Conservation (phyloP, 2,329 filamentous ascomycete genomes). For the Trichoderma cornu-damae region DNA sequence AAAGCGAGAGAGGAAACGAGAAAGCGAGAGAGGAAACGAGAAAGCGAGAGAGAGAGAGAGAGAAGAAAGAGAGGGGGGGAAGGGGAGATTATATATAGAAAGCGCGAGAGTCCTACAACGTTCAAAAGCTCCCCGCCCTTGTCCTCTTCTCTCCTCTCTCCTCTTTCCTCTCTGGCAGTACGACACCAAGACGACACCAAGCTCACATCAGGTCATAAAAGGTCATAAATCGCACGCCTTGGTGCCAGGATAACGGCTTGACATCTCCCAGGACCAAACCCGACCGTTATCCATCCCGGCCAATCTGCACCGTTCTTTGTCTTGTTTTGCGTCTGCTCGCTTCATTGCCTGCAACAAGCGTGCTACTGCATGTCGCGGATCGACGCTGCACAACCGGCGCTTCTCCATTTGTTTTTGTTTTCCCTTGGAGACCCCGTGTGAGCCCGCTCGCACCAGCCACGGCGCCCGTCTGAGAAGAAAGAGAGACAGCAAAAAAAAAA, state of each 20-base stretch:
- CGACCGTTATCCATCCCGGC: not conserved
- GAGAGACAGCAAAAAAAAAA: no score
- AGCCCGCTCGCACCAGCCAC: slow-evolving; percentile 14
- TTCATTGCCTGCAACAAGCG: slow-evolving; percentile 17
- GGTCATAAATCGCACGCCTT: no score
- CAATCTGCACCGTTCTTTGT: slow-evolving; percentile 8
- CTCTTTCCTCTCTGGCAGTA: not conserved
- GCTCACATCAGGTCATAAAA: not conserved
- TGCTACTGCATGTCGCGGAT: slow-evolving; percentile 22
- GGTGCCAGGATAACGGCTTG: slow-evolving; percentile 4
- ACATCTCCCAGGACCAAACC: not conserved
- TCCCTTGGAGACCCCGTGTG: slow-evolving; percentile 8
- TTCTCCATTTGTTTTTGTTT: slow-evolving; percentile 18
- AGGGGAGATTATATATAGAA: no score
- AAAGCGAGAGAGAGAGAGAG: no score
- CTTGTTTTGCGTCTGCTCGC: slow-evolving; percentile 12
- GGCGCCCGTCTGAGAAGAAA: not conserved
- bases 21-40: no score
- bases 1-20: no score
- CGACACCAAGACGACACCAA: not conserved
- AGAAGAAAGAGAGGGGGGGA: no score
- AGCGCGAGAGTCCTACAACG: not conserved
- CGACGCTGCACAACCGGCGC: slow-evolving; percentile 22
- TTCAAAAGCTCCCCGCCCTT: not conserved
- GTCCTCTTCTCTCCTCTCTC: not conserved